Evolutionary conservation across 345 rosid genomes (phyloP).

Genomic region (Pugionium dolabratum): DNA sequence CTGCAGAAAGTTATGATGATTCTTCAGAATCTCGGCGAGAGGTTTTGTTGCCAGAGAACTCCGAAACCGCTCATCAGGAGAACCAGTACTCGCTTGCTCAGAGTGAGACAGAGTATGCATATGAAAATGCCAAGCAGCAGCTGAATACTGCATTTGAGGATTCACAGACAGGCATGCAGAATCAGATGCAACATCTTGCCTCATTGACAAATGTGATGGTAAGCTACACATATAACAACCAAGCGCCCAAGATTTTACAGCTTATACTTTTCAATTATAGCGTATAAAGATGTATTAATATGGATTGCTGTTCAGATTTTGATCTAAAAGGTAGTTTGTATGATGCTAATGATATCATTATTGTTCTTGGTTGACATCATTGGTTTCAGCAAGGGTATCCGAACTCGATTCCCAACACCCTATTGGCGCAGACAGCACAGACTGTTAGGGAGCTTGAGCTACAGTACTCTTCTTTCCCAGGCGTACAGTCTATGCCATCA

Average conservation of each 20-base stretch:
- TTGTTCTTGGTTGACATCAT: conserved; percentile 14
- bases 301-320: not conserved
- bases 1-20: conserved; percentile 57
- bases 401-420: conserved; percentile 62
- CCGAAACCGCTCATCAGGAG: conserved; percentile 54
- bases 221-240: conserved; percentile 22
- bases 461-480: conserved; percentile 74
- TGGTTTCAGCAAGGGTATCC: conserved; percentile 61
- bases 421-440: conserved; percentile 67
- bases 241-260: not conserved
- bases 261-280: not conserved
- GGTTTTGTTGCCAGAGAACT: conserved; percentile 56
- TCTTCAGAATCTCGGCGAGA: conserved; percentile 60
- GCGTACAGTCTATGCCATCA: conserved; percentile 60
- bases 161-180: conserved; percentile 58
- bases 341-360: conserved; percentile 6
- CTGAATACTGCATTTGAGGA: conserved; percentile 53
- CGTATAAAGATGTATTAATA: not conserved
- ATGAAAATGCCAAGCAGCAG: conserved; percentile 61
- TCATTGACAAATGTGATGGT: conserved; percentile 73
- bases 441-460: conserved; percentile 77
- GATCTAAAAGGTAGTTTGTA: conserved; percentile 2
- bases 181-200: conserved; percentile 58
- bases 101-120: conserved; percentile 60
- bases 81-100: conserved; percentile 70